phyloP scores from a whole-genome alignment of 2,329 filamentous ascomycete genomes.

The Aureobasidium sp. region DNA sequence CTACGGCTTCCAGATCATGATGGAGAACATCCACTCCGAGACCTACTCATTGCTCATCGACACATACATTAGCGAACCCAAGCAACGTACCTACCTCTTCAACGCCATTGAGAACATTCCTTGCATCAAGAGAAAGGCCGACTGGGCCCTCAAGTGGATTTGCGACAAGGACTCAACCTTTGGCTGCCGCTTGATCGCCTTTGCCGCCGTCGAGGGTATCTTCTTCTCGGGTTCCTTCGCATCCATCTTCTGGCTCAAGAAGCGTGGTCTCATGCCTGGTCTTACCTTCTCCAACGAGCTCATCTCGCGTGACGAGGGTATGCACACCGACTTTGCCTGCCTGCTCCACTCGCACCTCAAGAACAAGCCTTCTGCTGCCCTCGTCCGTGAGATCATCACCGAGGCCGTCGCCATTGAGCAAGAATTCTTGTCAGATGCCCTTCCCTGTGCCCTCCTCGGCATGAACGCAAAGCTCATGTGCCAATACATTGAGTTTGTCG shows the following conservation, averaged over 20 bases:
- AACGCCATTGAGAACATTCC: conserved; percentile 99
- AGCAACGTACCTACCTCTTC: conserved; percentile 89
- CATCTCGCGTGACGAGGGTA: conserved; percentile 97
- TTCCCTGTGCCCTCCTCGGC: conserved; percentile 85
- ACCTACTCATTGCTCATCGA: conserved; percentile 99
- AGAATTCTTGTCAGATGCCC: conserved; percentile 93
- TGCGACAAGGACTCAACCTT: conserved; percentile 88
- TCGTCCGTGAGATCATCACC: conserved; percentile 80
- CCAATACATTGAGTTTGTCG: conserved; percentile 99
- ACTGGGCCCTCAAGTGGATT: conserved; percentile 97
- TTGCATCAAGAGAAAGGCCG: conserved; percentile 96
- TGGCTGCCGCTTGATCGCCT: conserved; percentile 89
- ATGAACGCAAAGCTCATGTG: conserved; percentile 98
- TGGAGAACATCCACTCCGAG: conserved; percentile 99
- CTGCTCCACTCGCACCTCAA: conserved; percentile 96
- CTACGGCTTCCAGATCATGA: conserved; percentile 99
- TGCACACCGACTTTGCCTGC: conserved; percentile 99
- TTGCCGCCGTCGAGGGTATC: conserved; percentile 97
- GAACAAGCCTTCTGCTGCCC: conserved; percentile 73
- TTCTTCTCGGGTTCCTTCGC: conserved; percentile 99
- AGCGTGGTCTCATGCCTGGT: conserved; percentile 97
- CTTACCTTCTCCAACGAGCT: conserved; percentile 99
- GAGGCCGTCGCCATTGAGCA: conserved; percentile 94
- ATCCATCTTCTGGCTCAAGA: conserved; percentile 99
- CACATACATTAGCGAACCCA: conserved; percentile 97